Evolutionary conservation across 148 eudicot genomes (phyloP).

Genomic region (Spergularia marina): DNA sequence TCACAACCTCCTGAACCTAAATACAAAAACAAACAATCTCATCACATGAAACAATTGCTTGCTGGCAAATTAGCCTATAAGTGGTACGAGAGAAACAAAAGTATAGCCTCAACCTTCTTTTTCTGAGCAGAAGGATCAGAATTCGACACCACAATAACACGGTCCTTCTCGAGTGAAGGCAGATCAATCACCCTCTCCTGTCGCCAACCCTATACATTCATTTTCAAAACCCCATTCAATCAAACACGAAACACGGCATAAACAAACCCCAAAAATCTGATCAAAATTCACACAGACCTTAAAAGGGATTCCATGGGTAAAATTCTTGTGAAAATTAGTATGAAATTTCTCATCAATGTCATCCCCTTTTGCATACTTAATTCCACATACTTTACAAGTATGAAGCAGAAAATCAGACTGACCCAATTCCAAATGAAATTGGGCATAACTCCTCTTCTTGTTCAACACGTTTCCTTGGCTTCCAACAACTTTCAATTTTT

Average conservation of each 20-base stretch:
- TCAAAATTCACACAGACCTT: slow-evolving; percentile 43
- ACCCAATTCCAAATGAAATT: slow-evolving; percentile 82
- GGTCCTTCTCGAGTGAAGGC: slow-evolving; percentile 43
- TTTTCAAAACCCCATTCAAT: background rate
- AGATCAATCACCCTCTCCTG: slow-evolving; percentile 52
- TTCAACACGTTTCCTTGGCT: slow-evolving; percentile 42
- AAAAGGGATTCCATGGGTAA: slow-evolving; percentile 67
- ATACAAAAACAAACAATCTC: no score
- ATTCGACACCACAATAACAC: slow-evolving; percentile 57
- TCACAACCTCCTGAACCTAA: slow-evolving; percentile 76
- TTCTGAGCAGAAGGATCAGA: slow-evolving; percentile 61
- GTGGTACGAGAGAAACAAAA: background rate
- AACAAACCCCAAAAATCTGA: no score
- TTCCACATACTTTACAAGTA: slow-evolving; percentile 68
- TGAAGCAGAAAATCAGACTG: slow-evolving; percentile 86
- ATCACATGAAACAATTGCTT: no score
- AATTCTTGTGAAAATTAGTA: slow-evolving; percentile 61
- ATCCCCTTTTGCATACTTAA: slow-evolving; percentile 77
- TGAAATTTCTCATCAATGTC: slow-evolving; percentile 81
- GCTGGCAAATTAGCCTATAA: no score
- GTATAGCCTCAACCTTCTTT: slow-evolving; percentile 53
- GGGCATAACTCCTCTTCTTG: slow-evolving; percentile 85
- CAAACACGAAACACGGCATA: background rate
- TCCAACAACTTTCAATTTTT: slow-evolving; percentile 14
- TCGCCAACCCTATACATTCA: slow-evolving; percentile 67